A percentile compares a stretch with the other conserved stretches of the same genome.
Conservation (phyloP, 1,139 yeast genomes). For the Blastobotrys indianensis region DNA sequence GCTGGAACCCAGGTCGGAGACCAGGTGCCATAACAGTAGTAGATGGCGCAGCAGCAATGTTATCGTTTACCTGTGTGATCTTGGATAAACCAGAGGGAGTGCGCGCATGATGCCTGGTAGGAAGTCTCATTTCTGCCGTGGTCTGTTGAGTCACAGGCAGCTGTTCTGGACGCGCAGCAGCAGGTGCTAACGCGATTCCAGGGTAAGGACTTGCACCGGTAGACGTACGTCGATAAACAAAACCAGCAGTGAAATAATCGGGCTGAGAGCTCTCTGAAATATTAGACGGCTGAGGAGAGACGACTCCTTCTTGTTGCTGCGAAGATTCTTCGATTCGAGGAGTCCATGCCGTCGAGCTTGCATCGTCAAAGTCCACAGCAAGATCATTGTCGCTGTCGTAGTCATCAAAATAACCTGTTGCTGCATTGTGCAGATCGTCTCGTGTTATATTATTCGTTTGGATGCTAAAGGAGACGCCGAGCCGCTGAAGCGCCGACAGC, state of each 20-base stretch:
- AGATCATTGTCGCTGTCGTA: conserved; percentile 16
- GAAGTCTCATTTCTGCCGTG: neutral
- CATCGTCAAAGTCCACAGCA: neutral
- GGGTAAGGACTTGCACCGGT: conserved; percentile 10
- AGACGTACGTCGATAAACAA: conserved; percentile 8
- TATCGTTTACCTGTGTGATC: neutral
- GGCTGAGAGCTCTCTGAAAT: conserved; percentile 1
- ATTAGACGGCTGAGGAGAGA: neutral
- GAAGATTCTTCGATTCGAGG: neutral
- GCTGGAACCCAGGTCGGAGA: neutral
- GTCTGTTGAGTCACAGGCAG: neutral
- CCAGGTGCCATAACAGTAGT: neutral
- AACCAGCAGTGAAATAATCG: conserved; percentile 11
- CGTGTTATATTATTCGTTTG: conserved; percentile 46
- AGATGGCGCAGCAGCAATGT: neutral
- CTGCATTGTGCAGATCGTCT: conserved; percentile 10
- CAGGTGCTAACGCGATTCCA: neutral
- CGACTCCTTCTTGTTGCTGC: neutral
- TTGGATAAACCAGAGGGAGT: conserved; percentile 12
- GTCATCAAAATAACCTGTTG: conserved; percentile 18
- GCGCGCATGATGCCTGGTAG: neutral
- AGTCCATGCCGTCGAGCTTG: neutral
- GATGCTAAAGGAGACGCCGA: conserved; percentile 73
- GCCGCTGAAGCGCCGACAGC: conserved; percentile 43
- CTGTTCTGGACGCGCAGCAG: conserved; percentile 1